phyloP scores from a whole-genome alignment of 2,329 filamentous ascomycete genomes.

The Aspergillus pseudoterreus region DNA sequence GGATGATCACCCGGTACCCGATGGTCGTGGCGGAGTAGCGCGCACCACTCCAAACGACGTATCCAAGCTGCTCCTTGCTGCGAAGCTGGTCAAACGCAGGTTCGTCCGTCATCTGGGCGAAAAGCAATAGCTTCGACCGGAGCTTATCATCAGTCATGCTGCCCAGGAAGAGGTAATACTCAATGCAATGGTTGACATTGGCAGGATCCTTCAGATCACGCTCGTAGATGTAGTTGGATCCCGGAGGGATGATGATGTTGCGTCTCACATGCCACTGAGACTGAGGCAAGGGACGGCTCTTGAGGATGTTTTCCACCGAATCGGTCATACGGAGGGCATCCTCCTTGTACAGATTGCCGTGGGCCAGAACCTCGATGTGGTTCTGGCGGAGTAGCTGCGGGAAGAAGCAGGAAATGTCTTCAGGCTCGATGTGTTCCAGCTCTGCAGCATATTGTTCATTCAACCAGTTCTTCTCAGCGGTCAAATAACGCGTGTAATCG shows the following conservation, averaged over 20 bases:
- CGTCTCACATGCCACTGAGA: conserved; percentile 77
- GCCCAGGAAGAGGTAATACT: conserved; percentile 71
- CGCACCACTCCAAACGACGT: conserved; percentile 85
- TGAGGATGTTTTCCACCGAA: conserved; percentile 73
- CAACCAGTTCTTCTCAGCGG: conserved; percentile 70
- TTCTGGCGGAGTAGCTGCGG: conserved; percentile 77
- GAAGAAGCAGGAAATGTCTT: conserved; percentile 73
- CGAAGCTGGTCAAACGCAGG: conserved; percentile 91
- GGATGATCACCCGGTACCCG: conserved; percentile 84
- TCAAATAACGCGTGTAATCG: conserved; percentile 77
- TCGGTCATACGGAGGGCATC: conserved; percentile 83
- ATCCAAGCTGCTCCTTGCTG: conserved; percentile 96
- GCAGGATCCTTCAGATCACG: conserved; percentile 77
- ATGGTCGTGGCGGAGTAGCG: conserved; percentile 71
- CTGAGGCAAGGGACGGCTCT: conserved; percentile 67
- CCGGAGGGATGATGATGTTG: conserved; percentile 71
- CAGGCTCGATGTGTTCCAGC: conserved; percentile 67
- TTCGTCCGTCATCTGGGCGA: conserved; percentile 89
- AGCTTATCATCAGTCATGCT: conserved; percentile 64
- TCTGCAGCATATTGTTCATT: conserved; percentile 78
- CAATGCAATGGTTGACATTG: conserved; percentile 84
- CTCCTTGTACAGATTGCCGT: conserved; percentile 92
- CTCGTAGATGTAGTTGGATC: conserved; percentile 79
- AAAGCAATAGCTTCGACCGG: conserved; percentile 72
- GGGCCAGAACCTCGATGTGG: conserved; percentile 81